These are phyloP conservation scores for Arctostaphylos glauca DNA, from an alignment of 148 eudicot species.

Conservation along the genomic window DNA sequence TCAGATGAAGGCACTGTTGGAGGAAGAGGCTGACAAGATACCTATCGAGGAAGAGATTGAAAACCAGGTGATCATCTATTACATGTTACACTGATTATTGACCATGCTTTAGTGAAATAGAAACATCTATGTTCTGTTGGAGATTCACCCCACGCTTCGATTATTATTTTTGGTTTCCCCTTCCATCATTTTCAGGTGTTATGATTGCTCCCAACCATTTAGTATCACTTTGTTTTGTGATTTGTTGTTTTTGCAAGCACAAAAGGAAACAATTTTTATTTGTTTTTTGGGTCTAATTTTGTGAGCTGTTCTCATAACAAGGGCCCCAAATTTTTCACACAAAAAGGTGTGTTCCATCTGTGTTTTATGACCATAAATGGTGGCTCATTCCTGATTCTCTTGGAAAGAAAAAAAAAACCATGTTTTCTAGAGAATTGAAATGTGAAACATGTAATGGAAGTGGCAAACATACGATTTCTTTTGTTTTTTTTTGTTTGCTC, in stretches of 20 bases:
- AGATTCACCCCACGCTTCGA: not conserved
- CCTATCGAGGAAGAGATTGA: slow-evolving; percentile 87
- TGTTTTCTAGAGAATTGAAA: not conserved
- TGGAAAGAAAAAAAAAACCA: not conserved
- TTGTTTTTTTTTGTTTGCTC: not conserved
- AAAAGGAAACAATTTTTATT: not conserved
- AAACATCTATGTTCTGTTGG: not conserved
- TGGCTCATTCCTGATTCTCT: not conserved
- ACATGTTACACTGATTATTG: slow-evolving; percentile 21
- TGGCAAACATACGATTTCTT: not conserved
- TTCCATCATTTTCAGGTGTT: not conserved
- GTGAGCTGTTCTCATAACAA: not conserved
- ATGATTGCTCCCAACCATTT: not conserved
- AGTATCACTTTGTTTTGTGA: not conserved
- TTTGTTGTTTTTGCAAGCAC: not conserved
- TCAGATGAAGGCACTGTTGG: slow-evolving; percentile 94
- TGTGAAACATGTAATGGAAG: not conserved
- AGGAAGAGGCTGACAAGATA: slow-evolving; percentile 76
- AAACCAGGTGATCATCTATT: slow-evolving; percentile 71
- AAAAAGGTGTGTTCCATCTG: not conserved
- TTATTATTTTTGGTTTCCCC: not conserved
- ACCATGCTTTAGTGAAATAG: not conserved
- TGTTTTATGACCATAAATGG: not conserved
- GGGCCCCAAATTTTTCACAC: not conserved
- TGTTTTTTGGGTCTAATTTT: not conserved